Evolutionary conservation across 257 asterid genomes (phyloP).

Genomic region (Ilex aquifolium): DNA sequence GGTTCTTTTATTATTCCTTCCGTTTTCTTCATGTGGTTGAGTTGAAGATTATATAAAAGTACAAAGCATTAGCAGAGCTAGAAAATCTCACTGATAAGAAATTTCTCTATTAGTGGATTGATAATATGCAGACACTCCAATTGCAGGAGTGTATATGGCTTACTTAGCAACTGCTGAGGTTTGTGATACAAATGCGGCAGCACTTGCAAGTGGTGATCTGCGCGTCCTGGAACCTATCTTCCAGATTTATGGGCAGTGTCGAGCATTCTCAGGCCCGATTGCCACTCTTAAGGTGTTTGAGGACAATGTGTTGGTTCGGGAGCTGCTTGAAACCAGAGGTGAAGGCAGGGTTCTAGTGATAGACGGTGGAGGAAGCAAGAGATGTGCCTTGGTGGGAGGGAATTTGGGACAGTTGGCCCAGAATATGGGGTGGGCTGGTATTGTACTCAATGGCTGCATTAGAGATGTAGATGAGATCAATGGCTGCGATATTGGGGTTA

Average conservation of each 20-base stretch:
- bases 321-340: not conserved
- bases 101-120: too few relatives aligned
- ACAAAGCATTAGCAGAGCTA: not conserved
- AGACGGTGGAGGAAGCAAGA: slow-evolving; percentile 5
- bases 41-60: too few relatives aligned
- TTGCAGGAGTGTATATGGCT: not conserved
- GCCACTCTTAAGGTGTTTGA: slow-evolving; percentile 3
- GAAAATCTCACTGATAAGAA: too few relatives aligned
- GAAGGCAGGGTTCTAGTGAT: slow-evolving; percentile 1
- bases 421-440: slow-evolving; percentile 1
- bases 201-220: not conserved
- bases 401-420: slow-evolving; percentile 3
- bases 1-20: too few relatives aligned
- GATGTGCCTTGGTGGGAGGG: slow-evolving; percentile 1
- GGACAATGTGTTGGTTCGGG: slow-evolving; percentile 3
- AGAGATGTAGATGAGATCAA: slow-evolving; percentile 4
- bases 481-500: slow-evolving; percentile 1
- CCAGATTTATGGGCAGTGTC: slow-evolving; percentile 1
- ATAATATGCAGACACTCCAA: too few relatives aligned
- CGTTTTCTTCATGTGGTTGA: too few relatives aligned
- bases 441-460: not conserved
- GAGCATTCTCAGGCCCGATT: slow-evolving; percentile 3
- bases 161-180: slow-evolving; percentile 3
- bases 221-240: slow-evolving; percentile 1
- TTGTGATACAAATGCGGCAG: not conserved